Evolutionary conservation across 202 grass and related monocot species (phyloP), one percentile per base, ranked within the genome.

Genomic region (Eragrostis tef): DNA sequence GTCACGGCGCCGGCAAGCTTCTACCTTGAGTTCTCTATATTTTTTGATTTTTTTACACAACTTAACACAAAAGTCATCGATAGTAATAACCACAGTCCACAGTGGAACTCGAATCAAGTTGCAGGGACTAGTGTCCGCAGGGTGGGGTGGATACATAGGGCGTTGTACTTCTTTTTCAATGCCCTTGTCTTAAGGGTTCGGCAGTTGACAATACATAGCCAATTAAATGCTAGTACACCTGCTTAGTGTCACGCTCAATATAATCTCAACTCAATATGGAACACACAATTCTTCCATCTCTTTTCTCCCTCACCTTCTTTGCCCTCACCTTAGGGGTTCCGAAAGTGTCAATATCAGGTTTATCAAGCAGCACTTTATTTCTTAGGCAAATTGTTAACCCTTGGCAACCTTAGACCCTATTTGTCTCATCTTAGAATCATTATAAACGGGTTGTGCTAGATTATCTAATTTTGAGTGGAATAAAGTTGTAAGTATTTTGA

Each of bases 121-220:
- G 29, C 7, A 74, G 39, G 8, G 22, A 10, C 5, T 58, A 20
- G 20, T 25, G 44, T 49, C 12, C 2, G 52, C 1, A 39, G 34
- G 5, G 34, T 39, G 34, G 34, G 3, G 34, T 39, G 34, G 34
- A 39, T 5, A 39, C 3, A 39, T 4, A 39, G 34, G 34, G 5
- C 34, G 34, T 0, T 11, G 24, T 9, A 36, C 27, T 25, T 3
- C 6, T 39, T n/a, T 81, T 46, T 81, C 66, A 22, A 61, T 48
- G 53, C 68, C 67, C 24, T 59, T 70, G 16, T 29, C 67, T 6
- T 34, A 47, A 61, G 79, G 79, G 41, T 57, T 31, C 52, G 3
- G 21, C 57, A 26, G 68, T 13, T 44, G 64, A 69, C 77, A 8
- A 27, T 48, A 3, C 48, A 36, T 11, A 64, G 2, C 59, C 64